These are phyloP conservation scores for Carex scoparia DNA, from an alignment of 176 grass and related monocot genomes.

Conservation along the genomic window DNA sequence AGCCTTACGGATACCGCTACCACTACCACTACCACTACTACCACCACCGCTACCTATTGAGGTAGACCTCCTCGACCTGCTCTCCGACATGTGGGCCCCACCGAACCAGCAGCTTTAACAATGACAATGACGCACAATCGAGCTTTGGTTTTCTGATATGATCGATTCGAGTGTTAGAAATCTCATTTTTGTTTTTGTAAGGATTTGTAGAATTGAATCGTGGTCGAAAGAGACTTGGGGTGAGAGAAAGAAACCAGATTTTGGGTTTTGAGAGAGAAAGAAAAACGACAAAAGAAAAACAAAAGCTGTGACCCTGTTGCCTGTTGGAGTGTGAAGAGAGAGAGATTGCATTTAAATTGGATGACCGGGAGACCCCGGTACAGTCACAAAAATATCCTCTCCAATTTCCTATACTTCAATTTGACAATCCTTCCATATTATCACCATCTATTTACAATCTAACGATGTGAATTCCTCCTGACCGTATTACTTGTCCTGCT, in stretches of 20 bases:
- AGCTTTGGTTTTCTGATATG: not conserved
- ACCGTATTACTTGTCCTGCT: not conserved
- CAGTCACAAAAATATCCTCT: not conserved
- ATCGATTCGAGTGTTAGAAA: not conserved
- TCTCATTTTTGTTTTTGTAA: not conserved
- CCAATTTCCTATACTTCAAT: not conserved
- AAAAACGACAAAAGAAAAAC: constrained; percentile 9
- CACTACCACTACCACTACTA: not conserved
- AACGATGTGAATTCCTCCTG: accelerated
- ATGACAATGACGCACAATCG: constrained; percentile 6
- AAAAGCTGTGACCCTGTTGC: constrained; percentile 12
- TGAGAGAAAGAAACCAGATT: not conserved
- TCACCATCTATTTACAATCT: not conserved
- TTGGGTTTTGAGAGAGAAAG: constrained; percentile 9
- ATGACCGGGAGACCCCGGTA: not conserved
- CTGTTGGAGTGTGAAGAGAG: not conserved
- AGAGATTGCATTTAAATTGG: constrained; percentile 22
- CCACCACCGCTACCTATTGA: not conserved
- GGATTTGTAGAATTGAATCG: not conserved
- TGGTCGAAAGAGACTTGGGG: not conserved
- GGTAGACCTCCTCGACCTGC: constrained; percentile 13
- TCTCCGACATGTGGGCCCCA: constrained; percentile 12
- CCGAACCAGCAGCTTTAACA: not conserved
- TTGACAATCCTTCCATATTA: not conserved
- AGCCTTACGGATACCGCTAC: not conserved